Evolutionary conservation across 106 monocot species (phyloP).

Genomic region (Allium cepa): DNA sequence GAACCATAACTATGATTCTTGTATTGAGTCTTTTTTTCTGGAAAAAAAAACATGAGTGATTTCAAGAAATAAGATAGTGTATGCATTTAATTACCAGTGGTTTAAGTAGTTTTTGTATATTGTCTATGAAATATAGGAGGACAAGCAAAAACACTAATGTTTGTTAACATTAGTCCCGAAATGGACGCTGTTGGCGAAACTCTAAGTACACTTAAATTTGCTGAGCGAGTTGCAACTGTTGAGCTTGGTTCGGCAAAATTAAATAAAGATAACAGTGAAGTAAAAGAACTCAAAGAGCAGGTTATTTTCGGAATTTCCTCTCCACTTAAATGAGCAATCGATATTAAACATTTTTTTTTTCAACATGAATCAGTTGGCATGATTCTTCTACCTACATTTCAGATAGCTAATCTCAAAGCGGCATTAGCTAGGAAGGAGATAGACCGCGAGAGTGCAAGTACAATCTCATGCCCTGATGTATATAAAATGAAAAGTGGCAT

Average conservation of each 20-base stretch:
- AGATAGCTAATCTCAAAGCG: too few species aligned
- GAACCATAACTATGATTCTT: too few species aligned
- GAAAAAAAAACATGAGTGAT: too few species aligned
- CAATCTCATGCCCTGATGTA: constrained; percentile 2
- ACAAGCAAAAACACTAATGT: constrained; percentile 98
- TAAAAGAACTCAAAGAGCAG: constrained; percentile 89
- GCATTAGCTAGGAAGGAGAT: too few species aligned
- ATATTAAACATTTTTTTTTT: background rate
- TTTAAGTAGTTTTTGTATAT: too few species aligned
- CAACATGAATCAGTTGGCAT: too few species aligned
- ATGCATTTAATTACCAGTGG: too few species aligned
- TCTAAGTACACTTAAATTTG: constrained; percentile 94
- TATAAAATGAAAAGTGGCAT: too few species aligned
- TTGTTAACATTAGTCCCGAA: constrained; percentile 95
- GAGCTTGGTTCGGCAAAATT: constrained; percentile 79
- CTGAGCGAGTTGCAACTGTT: constrained; percentile 79
- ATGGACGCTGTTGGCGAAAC: constrained; percentile 74
- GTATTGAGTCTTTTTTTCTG: too few species aligned
- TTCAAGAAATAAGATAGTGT: too few species aligned
- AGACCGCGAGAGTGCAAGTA: background rate
- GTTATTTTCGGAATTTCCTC: constrained; percentile 18
- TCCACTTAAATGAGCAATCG: background rate
- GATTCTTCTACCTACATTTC: too few species aligned
- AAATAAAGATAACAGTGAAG: constrained; percentile 78
- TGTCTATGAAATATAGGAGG: constrained; percentile 50